phyloP scores from a whole-genome alignment of 345 rosid species.

The Brassica juncea region DNA sequence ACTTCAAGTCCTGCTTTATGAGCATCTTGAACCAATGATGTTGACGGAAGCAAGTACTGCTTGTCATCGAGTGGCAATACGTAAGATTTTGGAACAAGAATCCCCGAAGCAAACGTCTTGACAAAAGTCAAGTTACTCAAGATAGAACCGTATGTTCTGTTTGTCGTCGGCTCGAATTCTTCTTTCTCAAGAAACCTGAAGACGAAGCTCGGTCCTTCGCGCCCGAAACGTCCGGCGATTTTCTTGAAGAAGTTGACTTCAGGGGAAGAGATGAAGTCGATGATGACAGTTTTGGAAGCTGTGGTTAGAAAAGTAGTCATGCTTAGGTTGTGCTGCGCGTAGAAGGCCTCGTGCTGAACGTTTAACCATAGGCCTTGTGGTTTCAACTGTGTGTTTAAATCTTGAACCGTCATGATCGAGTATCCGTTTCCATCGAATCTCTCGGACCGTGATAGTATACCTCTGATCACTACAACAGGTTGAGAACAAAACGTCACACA shows the following conservation, averaged over 20 bases:
- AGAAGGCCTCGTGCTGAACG: slow-evolving; percentile 80
- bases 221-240: slow-evolving; percentile 51
- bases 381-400: slow-evolving; percentile 28
- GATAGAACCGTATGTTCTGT: slow-evolving; percentile 66
- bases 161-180: slow-evolving; percentile 67
- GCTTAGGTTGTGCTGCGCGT: slow-evolving; percentile 60
- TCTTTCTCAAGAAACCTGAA: slow-evolving; percentile 55
- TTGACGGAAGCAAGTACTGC: slow-evolving; percentile 53
- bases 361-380: slow-evolving; percentile 71
- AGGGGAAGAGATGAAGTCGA: slow-evolving; percentile 77
- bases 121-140: slow-evolving; percentile 61
- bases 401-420: slow-evolving; percentile 49
- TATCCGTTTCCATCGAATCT: slow-evolving; percentile 12
- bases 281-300: slow-evolving; percentile 41
- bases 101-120: slow-evolving; percentile 90
- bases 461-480: slow-evolving; percentile 16
- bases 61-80: slow-evolving; percentile 57
- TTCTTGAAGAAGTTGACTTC: slow-evolving; percentile 69
- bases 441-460: slow-evolving; percentile 14
- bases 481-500: neutral
- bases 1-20: slow-evolving; percentile 84
- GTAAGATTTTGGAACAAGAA: slow-evolving; percentile 78
- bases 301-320: slow-evolving; percentile 62
- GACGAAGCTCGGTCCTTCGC: slow-evolving; percentile 49
- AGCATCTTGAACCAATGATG: slow-evolving; percentile 72